Percentiles rank a stretch among this genome's conserved stretches.
phyloP scores from a whole-genome alignment of 2,329 filamentous ascomycete species.

The Elsinoe perseae region DNA sequence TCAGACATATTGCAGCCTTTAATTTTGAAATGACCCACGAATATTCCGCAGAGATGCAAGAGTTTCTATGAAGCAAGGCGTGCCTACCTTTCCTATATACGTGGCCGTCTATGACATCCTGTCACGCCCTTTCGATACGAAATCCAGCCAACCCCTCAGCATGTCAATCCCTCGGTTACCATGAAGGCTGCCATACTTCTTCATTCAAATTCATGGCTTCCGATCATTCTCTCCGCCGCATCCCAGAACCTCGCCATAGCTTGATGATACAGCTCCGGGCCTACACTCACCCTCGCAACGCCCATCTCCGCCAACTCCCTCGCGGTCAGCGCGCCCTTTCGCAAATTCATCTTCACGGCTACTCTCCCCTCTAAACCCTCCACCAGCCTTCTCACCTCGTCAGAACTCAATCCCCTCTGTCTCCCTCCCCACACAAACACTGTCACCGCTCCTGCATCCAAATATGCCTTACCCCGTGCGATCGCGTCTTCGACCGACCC shows the following conservation, averaged over 20 bases:
- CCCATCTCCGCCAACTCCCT: slow-evolving; percentile 36
- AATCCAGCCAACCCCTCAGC: neutral
- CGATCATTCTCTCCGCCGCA: neutral
- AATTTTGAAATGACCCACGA: neutral
- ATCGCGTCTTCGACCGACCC: slow-evolving; percentile 43
- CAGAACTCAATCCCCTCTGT: slow-evolving; percentile 36
- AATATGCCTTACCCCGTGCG: slow-evolving; percentile 47
- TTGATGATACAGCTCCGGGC: slow-evolving; percentile 32
- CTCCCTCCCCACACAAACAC: slow-evolving; percentile 54
- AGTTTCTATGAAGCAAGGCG: neutral
- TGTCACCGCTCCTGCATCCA: slow-evolving; percentile 51
- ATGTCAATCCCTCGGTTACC: neutral
- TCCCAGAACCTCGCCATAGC: slow-evolving; percentile 16
- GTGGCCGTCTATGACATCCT: neutral
- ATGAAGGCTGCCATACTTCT: neutral
- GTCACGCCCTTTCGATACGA: neutral
- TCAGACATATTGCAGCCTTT: neutral
- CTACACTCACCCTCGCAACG: slow-evolving; percentile 50
- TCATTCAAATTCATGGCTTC: neutral
- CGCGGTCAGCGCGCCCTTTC: slow-evolving; percentile 34
- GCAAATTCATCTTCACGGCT: slow-evolving; percentile 40
- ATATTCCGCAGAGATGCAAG: neutral
- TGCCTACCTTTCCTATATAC: neutral
- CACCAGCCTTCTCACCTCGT: slow-evolving; percentile 43
- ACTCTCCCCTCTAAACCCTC: slow-evolving; percentile 44